Conservation (phyloP, 768 basidiomycete genomes). For the Wakefieldia striispora region DNA sequence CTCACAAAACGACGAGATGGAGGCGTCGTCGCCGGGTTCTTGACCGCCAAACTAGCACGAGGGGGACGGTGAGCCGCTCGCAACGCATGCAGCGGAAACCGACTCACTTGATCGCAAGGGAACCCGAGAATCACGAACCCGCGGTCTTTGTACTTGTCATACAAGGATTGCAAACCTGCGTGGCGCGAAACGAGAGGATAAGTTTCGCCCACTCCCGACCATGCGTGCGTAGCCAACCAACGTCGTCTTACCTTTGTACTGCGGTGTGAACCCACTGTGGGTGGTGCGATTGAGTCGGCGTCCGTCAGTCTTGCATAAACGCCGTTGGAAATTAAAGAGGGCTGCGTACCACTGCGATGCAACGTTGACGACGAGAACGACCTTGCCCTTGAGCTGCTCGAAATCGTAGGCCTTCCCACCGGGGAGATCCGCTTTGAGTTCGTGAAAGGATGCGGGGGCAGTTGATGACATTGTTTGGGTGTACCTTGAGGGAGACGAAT, state of each 20-base stretch:
- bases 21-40: slow-evolving; percentile 80
- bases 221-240: neutral
- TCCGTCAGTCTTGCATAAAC: neutral
- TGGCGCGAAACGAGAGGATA: neutral
- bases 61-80: neutral
- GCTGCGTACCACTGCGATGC: slow-evolving; percentile 61
- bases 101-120: slow-evolving; percentile 80
- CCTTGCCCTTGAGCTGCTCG: slow-evolving; percentile 69
- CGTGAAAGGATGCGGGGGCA: slow-evolving; percentile 56
- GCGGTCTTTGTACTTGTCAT: slow-evolving; percentile 78
- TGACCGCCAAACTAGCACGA: slow-evolving; percentile 70
- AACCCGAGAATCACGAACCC: slow-evolving; percentile 83
- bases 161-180: slow-evolving; percentile 71
- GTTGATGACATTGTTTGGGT: slow-evolving; percentile 24
- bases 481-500: slow-evolving; percentile 10
- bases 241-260: slow-evolving; percentile 58
- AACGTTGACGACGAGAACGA: slow-evolving; percentile 75
- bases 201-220: neutral
- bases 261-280: slow-evolving; percentile 76
- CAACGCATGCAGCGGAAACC: neutral
- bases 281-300: slow-evolving; percentile 2
- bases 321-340: neutral
- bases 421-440: slow-evolving; percentile 65
- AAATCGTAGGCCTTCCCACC: slow-evolving; percentile 58
- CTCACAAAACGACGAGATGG: slow-evolving; percentile 71